phyloP scores from a whole-genome alignment of 352 stramenopile genomes.

The Phytophthora tubulina region DNA sequence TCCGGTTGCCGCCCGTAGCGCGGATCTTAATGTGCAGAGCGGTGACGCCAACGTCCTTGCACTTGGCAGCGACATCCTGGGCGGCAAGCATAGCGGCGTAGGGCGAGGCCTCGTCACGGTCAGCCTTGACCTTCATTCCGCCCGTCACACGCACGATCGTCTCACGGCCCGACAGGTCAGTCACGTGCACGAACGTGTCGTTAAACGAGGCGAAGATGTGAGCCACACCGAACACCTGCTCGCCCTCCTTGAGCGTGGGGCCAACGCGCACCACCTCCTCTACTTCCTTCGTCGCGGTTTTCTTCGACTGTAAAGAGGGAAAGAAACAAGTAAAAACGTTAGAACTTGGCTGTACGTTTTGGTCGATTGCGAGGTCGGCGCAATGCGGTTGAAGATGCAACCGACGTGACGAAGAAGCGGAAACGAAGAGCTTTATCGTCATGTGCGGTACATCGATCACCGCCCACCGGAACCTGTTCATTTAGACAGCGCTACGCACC shows the following conservation, averaged over 20 bases:
- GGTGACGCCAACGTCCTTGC: constrained; percentile 99
- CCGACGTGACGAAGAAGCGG: not conserved
- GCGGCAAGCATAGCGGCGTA: constrained; percentile 99
- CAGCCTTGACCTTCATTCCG: constrained; percentile 99
- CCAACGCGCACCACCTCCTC: constrained; percentile 94
- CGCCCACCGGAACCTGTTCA: constrained; percentile 1
- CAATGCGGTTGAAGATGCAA: constrained; percentile 7
- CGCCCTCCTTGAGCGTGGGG: constrained; percentile 96
- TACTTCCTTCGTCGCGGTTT: constrained; percentile 90
- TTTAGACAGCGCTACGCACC: constrained; percentile 49
- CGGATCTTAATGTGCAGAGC: constrained; percentile 99
- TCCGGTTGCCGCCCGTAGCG: constrained; percentile 99
- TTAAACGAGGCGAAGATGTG: constrained; percentile 99
- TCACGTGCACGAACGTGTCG: constrained; percentile 99
- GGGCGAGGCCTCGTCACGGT: constrained; percentile 99
- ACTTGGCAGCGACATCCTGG: constrained; percentile 98
- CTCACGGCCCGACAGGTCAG: constrained; percentile 99
- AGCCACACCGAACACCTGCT: constrained; percentile 99
- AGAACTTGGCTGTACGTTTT: not conserved
- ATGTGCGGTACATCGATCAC: too few species aligned
- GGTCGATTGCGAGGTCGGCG: not conserved
- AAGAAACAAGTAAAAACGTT: constrained; percentile 2
- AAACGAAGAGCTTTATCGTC: not conserved
- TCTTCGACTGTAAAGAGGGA: constrained; percentile 68
- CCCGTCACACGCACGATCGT: constrained; percentile 99